Evolutionary conservation across 2,329 filamentous ascomycete species (phyloP), one percentile per base, ranked within the genome.

Genomic region (Venturiaceae sp.): DNA sequence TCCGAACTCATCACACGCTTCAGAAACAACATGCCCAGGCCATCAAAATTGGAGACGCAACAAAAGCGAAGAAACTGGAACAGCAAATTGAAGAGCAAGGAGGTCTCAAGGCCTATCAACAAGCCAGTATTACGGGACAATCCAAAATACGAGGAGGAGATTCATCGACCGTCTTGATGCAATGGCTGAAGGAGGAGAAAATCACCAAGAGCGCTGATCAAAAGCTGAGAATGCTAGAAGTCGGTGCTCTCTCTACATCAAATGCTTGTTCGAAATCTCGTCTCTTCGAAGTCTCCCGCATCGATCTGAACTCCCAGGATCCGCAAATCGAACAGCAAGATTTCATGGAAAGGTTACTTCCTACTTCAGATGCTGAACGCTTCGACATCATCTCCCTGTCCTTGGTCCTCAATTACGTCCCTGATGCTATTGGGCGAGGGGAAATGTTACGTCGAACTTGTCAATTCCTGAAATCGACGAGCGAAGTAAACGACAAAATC

Each of bases 351-450:
- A 81, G 91, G 28, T 88, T 91, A 0, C 71, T 92, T 3, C 92
- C 92, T 0, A 69, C 68, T 19, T 32, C 46, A 5, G 70, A 64
- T 7, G 71, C 75, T 0, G 84, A 91, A 41, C 77, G 77, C 23
- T 97, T 97, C 69, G 90, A 99, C 69, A 83, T 97, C 55, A 86
- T 99, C 66, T 96, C 91, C 54, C 77, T 99, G 26, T 96, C 91
- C 8, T 76, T 99, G 57, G 94, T 99, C 5, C 78, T 99, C 62
- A 99, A 99, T 71, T 99, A 91, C 68, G 92, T 97, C 3, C 89
- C 92, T 0, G 85, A 92, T 64, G 81, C 90, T 3, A 74, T 74
- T 33, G 81, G 79, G 4, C 82, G 92, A 65, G 94, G 94, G 2
- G 82, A 88, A 60, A 99, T 99, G 94, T 80, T 99, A 57, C 78